Base-by-base conservation (phyloP, 2,329 filamentous ascomycete species). In the Neofusicoccum cordaticola region DNA sequence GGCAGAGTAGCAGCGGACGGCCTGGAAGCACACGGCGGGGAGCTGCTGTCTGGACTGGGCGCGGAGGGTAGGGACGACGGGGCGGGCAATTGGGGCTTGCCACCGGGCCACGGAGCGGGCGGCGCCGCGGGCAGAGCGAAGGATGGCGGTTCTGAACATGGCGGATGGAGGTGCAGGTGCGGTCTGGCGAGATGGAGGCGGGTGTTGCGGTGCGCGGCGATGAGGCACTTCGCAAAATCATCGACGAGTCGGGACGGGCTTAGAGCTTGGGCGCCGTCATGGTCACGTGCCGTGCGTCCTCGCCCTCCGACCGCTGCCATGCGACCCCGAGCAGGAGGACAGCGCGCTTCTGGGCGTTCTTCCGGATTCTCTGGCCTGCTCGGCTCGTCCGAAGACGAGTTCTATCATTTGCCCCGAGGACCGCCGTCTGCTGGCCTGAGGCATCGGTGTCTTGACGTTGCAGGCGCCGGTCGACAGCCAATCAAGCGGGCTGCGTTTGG, bases 101-200 rank as follows among this genome's bases (percentile, higher is more conserved):
- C 72, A 77, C 67, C 79, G 75, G 65, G 78, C 72, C 65, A 77
- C 74, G 66, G 79, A 75, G 70, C 79, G 77, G 60, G 75, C 74
- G 65, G 79, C 76, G 68, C 76, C 80, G 76, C 87, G 84, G 79
- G 90, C 87, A 75, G 91, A 90, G 82, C 90, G 90, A 83, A 94
- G 84, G 79, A 95, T 81, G 77, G 91, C 89, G 80, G 91, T 88
- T 83, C 94, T 91, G 86, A 97, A 93, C 94, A 98, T 98, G 70
- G 74, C 88, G 82, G 72, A 62, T 60, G 56, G 56, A 47, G 41
- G 56, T 62, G 58, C 15, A 45, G 39, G 58, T 62, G 68, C 56
- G 69, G 57, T 64, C 67, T 69, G 67, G 66, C 68, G 69, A 68
- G 68, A 70, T 68, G 70, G 52, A 37, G 62, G 53, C 53, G 63